Conservation (phyloP, 306 rosid species). For the Bauhinia variegata region DNA sequence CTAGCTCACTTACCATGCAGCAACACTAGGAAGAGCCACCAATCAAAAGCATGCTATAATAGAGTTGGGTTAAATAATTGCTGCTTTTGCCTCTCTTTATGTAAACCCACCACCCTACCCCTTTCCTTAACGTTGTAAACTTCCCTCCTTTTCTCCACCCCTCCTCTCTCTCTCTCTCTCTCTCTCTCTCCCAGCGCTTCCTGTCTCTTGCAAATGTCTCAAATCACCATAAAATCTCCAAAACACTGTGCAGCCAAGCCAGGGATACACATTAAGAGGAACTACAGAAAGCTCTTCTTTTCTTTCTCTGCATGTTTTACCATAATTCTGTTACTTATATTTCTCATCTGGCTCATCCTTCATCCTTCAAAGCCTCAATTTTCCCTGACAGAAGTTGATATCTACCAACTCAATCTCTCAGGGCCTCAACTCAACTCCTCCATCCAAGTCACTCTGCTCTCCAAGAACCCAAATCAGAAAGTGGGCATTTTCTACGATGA, state of each 20-base stretch:
- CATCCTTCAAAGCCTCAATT: conserved; percentile 80
- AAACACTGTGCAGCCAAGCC: conserved; percentile 74
- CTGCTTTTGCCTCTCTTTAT: conserved; percentile 46
- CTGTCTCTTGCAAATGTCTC: conserved; percentile 64
- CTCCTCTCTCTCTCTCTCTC: conserved; percentile 5
- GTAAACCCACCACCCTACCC: conserved; percentile 32
- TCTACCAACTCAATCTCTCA: conserved; percentile 73
- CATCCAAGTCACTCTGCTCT: conserved; percentile 71
- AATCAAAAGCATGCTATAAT: conserved; percentile 47
- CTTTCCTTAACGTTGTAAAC: conserved; percentile 53
- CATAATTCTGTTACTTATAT: conserved; percentile 50
- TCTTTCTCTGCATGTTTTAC: conserved; percentile 58
- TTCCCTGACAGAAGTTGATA: conserved; percentile 67
- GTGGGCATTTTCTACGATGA: conserved; percentile 84
- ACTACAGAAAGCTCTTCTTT: conserved; percentile 65
- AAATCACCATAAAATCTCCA: conserved; percentile 59
- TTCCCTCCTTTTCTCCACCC: conserved; percentile 37
- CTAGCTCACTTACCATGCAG: background rate
- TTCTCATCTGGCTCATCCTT: conserved; percentile 68
- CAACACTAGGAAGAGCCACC: conserved; percentile 30
- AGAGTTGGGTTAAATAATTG: conserved; percentile 43
- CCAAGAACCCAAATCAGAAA: conserved; percentile 83
- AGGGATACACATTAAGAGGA: conserved; percentile 47
- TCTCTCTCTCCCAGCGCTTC: background rate
- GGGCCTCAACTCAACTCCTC: conserved; percentile 74